These are phyloP conservation scores for Leishmania martiniquensis DNA, from an alignment of 208 protist species.

Conservation along the genomic window DNA sequence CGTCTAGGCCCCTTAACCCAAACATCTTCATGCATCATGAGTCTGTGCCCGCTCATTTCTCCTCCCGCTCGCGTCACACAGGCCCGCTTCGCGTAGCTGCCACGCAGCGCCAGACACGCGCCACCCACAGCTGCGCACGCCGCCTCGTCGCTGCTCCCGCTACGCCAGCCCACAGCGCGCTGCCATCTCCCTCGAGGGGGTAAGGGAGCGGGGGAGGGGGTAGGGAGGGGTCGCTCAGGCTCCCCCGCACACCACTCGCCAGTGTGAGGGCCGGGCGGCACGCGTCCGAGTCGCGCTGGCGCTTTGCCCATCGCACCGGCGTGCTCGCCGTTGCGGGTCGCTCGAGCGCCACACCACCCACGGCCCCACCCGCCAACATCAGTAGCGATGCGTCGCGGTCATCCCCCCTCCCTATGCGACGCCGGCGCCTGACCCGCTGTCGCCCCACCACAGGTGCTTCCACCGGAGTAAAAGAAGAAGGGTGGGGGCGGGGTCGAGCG, in stretches of 20 bases:
- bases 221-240: background rate
- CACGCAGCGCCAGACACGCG: no score
- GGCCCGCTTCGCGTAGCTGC: no score
- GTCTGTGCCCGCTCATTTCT: no score
- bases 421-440: background rate
- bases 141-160: no score
- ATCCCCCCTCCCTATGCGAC: background rate
- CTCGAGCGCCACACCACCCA: background rate
- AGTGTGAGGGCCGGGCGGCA: background rate
- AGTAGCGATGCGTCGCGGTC: background rate
- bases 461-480: background rate
- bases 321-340: background rate
- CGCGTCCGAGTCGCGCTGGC: background rate
- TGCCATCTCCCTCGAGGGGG: no score
- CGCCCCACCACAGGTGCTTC: background rate
- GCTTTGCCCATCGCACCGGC: background rate
- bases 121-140: no score
- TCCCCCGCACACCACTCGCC: background rate
- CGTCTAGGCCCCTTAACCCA: no score
- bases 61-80: no score
- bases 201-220: no score
- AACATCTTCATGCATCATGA: no score
- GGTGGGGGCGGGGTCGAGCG: no score
- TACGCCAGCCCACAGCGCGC: no score
- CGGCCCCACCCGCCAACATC: background rate